A percentile compares a stretch with the other conserved stretches of the same genome.
phyloP scores from a whole-genome alignment of 495 filamentous ascomycete species.

The Aspergillus bertholletiae region DNA sequence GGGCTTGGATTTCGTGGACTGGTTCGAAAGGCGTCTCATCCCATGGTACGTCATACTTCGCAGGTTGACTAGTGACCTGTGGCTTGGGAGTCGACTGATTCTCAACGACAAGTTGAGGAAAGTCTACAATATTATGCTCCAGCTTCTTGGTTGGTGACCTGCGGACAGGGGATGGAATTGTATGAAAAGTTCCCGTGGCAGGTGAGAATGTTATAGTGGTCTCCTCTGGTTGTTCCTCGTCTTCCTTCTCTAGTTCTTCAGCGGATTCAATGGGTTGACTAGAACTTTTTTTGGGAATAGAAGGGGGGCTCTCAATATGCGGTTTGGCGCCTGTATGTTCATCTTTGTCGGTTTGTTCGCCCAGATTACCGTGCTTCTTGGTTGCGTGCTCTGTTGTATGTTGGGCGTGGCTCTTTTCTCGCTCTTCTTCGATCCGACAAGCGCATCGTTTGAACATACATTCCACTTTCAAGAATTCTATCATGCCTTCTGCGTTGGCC shows the following conservation, averaged over 20 bases:
- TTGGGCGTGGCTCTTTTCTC: slow-evolving; percentile 48
- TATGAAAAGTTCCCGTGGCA: slow-evolving; percentile 46
- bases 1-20: slow-evolving; percentile 11
- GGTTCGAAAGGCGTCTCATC: slow-evolving; percentile 8
- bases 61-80: slow-evolving; percentile 3
- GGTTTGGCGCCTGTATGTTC: neutral
- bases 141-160: slow-evolving; percentile 18
- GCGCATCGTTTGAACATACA: slow-evolving; percentile 72
- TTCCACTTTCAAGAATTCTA: slow-evolving; percentile 80
- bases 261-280: neutral
- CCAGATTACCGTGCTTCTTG: too few relatives aligned
- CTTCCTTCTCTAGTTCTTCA: neutral
- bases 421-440: slow-evolving; percentile 53
- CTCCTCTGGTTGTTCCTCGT: slow-evolving; percentile 22
- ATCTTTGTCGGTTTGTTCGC: slow-evolving; percentile 8
- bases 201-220: slow-evolving; percentile 46
- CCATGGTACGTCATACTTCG: slow-evolving; percentile 12
- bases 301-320: neutral
- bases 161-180: slow-evolving; percentile 39
- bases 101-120: slow-evolving; percentile 4
- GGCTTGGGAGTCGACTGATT: neutral
- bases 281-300: neutral
- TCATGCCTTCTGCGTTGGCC: slow-evolving; percentile 62
- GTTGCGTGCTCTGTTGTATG: slow-evolving; percentile 20
- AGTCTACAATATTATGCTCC: slow-evolving; percentile 7